A percentile compares a stretch with the other conserved stretches of the same genome.
Conservation (phyloP, 257 asterid species). For the Scutellaria barbata region DNA sequence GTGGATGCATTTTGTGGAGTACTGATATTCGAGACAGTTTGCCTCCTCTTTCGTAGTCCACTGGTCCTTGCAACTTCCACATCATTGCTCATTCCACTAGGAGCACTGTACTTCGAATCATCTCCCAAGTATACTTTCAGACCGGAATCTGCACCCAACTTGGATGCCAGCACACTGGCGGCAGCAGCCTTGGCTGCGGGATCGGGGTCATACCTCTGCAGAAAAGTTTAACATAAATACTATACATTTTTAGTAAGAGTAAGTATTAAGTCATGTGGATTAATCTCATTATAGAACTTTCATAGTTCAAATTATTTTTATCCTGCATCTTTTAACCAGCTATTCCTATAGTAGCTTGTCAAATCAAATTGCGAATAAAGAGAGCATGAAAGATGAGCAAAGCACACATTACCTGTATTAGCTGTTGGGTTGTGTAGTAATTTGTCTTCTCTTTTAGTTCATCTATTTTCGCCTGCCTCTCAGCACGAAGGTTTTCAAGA, state of each 20-base stretch:
- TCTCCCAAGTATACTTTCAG: slow-evolving; percentile 60
- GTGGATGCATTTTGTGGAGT: slow-evolving; percentile 33
- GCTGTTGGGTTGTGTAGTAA: slow-evolving; percentile 82
- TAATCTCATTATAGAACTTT: background rate
- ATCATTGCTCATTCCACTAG: slow-evolving; percentile 63
- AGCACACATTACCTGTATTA: slow-evolving; percentile 70
- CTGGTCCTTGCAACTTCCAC: slow-evolving; percentile 50
- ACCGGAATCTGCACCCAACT: slow-evolving; percentile 79
- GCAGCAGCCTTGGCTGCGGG: slow-evolving; percentile 95
- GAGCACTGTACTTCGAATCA: slow-evolving; percentile 45
- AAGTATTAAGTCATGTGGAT: background rate
- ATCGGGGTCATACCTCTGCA: slow-evolving; percentile 80
- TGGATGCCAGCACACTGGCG: slow-evolving; percentile 78
- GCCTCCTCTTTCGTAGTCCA: slow-evolving; percentile 70
- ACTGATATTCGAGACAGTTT: slow-evolving; percentile 37
- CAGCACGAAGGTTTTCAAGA: slow-evolving; percentile 77
- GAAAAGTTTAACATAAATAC: slow-evolving; percentile 36
- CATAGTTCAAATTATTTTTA: background rate
- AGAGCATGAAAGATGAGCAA: background rate
- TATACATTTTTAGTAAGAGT: slow-evolving; percentile 20
- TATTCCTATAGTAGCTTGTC: background rate
- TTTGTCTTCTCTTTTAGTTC: slow-evolving; percentile 94
- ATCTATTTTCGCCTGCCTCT: slow-evolving; percentile 84
- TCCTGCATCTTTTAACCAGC: slow-evolving; percentile 4
- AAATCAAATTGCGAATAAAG: background rate